Evolutionary conservation across 208 protist species (phyloP).

Genomic region (Herpetomonas samuelpessoai): DNA sequence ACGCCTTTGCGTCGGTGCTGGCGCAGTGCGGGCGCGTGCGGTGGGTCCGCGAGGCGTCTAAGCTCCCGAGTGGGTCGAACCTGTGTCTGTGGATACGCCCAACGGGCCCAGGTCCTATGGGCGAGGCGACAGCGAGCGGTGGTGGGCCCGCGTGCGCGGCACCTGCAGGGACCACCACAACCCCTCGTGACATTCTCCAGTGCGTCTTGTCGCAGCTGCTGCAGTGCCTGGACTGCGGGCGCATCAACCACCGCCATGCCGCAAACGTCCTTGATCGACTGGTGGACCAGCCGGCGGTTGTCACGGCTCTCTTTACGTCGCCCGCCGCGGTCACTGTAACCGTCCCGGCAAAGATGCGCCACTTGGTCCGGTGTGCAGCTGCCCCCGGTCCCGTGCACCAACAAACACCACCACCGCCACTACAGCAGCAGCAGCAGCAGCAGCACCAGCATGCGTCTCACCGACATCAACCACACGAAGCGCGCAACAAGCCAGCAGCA

Average conservation of each 20-base stretch:
- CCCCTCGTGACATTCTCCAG: slow-evolving; percentile 1
- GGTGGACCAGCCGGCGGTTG: slow-evolving; percentile 8
- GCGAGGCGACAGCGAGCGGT: not conserved
- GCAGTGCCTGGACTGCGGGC: not conserved
- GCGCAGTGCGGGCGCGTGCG: not conserved
- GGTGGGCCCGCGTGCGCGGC: not conserved
- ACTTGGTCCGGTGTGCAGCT: slow-evolving; percentile 4
- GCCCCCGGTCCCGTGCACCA: no score
- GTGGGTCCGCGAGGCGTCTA: not conserved
- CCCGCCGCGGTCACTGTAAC: slow-evolving; percentile 3
- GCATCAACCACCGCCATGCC: slow-evolving; percentile 3
- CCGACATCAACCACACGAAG: no score
- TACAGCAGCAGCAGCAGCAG: no score
- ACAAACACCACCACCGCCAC: no score
- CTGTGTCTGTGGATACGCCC: slow-evolving; percentile 1
- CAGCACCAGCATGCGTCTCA: no score
- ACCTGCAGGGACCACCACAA: not conserved
- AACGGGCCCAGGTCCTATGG: not conserved
- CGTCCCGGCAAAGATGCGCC: slow-evolving; percentile 9
- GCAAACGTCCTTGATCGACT: slow-evolving; percentile 9
- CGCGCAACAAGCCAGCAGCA: no score
- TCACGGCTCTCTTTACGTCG: slow-evolving; percentile 7
- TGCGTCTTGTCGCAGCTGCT: not conserved
- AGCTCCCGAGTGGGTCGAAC: not conserved
- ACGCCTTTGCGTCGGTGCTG: not conserved